Conservation (phyloP, 768 basidiomycete species). For the Neoboletus magnificus region DNA sequence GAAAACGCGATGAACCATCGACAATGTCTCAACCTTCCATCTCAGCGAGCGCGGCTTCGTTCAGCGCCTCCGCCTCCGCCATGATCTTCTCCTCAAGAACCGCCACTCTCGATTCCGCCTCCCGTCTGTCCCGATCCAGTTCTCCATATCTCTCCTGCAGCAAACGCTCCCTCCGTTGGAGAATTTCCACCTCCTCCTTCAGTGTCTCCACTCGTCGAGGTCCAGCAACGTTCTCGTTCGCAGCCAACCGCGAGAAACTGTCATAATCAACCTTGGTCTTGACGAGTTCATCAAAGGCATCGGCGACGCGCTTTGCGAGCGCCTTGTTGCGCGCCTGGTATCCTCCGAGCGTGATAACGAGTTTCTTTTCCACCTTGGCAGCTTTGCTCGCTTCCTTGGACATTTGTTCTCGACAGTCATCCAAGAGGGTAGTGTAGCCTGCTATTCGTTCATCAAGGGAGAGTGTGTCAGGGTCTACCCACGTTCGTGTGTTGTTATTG, state of each 20-base stretch:
- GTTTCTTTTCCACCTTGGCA: slow-evolving; percentile 86
- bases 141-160: slow-evolving; percentile 87
- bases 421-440: slow-evolving; percentile 62
- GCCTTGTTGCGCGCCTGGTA: slow-evolving; percentile 76
- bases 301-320: slow-evolving; percentile 58
- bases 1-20: background rate
- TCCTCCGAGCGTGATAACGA: slow-evolving; percentile 83
- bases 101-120: slow-evolving; percentile 54
- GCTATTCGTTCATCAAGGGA: slow-evolving; percentile 54
- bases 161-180: slow-evolving; percentile 72
- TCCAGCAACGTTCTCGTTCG: slow-evolving; percentile 70
- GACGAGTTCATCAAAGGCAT: slow-evolving; percentile 70
- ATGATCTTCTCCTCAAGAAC: slow-evolving; percentile 82
- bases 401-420: slow-evolving; percentile 67
- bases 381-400: slow-evolving; percentile 77
- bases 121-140: slow-evolving; percentile 65
- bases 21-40: slow-evolving; percentile 40
- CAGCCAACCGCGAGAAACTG: slow-evolving; percentile 71
- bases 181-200: slow-evolving; percentile 80
- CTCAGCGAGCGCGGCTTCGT: slow-evolving; percentile 70
- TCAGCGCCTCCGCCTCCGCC: slow-evolving; percentile 77
- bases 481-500: slow-evolving; percentile 51
- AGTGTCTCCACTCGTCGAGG: slow-evolving; percentile 76
- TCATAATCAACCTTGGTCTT: slow-evolving; percentile 67
- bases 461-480: slow-evolving; percentile 67